Conservation (phyloP, 805 yeast genomes). For the Teunomyces aglyptinius region DNA sequence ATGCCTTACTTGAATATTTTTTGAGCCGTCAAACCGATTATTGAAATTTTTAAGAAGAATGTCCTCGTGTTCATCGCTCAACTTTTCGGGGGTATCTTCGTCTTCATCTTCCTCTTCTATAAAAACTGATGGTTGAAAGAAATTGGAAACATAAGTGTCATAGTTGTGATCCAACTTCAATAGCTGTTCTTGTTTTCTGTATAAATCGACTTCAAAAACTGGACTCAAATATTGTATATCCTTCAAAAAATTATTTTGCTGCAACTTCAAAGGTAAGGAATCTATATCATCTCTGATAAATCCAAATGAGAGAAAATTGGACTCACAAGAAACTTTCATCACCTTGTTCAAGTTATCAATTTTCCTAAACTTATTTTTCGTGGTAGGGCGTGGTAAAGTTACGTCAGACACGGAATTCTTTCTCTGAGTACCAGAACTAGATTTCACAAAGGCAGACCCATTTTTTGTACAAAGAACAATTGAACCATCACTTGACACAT, state of each 20-base stretch:
- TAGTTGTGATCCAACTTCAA: conserved; percentile 27
- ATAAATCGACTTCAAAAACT: conserved; percentile 27
- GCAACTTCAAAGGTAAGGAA: conserved; percentile 53
- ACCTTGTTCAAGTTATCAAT: conserved; percentile 55
- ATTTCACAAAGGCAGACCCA: conserved; percentile 61
- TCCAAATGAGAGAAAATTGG: conserved; percentile 62
- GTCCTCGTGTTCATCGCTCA: neutral
- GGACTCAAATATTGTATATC: conserved; percentile 61
- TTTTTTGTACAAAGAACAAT: conserved; percentile 63
- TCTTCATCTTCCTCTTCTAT: conserved; percentile 1
- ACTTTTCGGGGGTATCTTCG: neutral
- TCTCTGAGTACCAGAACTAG: conserved; percentile 21
- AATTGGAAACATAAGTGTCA: conserved; percentile 29
- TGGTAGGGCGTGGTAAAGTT: conserved; percentile 27
- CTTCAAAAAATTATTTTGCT: conserved; percentile 42
- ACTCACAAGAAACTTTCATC: conserved; percentile 65
- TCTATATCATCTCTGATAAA: conserved; percentile 64
- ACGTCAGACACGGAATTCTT: conserved; percentile 33
- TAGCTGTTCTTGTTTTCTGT: conserved; percentile 42
- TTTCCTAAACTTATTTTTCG: conserved; percentile 50
- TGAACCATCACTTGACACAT: conserved; percentile 66
- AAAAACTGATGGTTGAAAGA: conserved; percentile 21
- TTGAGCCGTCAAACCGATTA: neutral
- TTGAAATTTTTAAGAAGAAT: neutral
- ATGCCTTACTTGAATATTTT: neutral